phyloP scores from a whole-genome alignment of 495 filamentous ascomycete genomes.

The Hypomontagnella submonticulosa region DNA sequence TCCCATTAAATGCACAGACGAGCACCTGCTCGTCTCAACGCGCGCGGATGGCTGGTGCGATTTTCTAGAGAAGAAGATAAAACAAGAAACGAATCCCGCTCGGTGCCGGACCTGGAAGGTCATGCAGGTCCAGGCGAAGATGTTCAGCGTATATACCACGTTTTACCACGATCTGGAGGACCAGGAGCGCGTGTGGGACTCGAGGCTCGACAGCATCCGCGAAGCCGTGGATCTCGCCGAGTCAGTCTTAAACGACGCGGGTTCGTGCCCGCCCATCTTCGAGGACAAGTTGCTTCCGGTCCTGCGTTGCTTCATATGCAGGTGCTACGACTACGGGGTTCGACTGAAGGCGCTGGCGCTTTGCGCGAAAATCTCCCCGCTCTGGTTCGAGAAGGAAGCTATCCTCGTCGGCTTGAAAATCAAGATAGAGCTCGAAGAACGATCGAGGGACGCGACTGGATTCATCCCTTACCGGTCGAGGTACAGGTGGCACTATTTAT shows the following conservation, averaged over 20 bases:
- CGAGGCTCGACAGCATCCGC: constrained; percentile 8
- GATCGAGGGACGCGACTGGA: constrained; percentile 9
- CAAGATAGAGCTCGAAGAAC: constrained; percentile 26
- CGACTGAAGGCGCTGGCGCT: constrained; percentile 20
- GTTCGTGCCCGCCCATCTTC: constrained; percentile 17
- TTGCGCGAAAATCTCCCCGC: constrained; percentile 18
- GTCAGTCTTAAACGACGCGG: constrained; percentile 6
- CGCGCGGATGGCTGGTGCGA: constrained; percentile 20
- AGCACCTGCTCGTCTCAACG: constrained; percentile 6
- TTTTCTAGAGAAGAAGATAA: constrained; percentile 9
- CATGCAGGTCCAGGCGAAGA: constrained; percentile 26
- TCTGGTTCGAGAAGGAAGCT: constrained; percentile 32
- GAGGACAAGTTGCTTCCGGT: constrained; percentile 31
- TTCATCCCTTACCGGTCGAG: constrained; percentile 15
- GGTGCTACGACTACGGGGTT: constrained; percentile 18
- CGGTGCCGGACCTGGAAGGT: constrained; percentile 19
- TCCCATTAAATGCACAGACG: constrained; percentile 2
- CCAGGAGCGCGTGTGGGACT: constrained; percentile 23
- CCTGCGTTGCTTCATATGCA: constrained; percentile 16
- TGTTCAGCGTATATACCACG: constrained; percentile 15
- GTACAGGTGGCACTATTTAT: constrained; percentile 17
- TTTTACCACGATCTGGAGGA: constrained; percentile 4
- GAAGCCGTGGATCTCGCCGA: constrained; percentile 19
- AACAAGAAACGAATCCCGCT: constrained; percentile 8
- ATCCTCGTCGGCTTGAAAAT: constrained; percentile 14